phyloP scores from a whole-genome alignment of 805 yeast species.

The Nakazawaea wickerhamii region DNA sequence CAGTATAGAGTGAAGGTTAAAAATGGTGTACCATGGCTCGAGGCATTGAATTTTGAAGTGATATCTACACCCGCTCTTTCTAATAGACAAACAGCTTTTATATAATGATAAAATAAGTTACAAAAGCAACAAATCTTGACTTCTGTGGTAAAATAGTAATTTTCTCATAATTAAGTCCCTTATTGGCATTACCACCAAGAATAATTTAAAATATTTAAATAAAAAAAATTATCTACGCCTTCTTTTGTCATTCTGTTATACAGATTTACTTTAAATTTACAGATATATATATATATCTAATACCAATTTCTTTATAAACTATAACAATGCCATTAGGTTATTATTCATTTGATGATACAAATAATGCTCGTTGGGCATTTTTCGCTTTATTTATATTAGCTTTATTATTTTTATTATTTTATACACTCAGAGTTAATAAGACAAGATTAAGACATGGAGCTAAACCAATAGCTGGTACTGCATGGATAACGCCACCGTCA shows the following conservation, averaged over 20 bases:
- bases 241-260: neutral
- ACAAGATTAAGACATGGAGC: constrained; percentile 46
- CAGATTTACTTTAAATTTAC: neutral
- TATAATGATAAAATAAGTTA: neutral
- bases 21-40: neutral
- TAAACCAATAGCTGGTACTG: constrained; percentile 66
- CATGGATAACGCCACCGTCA: constrained; percentile 85
- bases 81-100: constrained; percentile 1
- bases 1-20: constrained; percentile 31
- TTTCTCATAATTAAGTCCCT: too few relatives aligned
- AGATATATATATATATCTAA: too few relatives aligned
- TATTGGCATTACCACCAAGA: neutral
- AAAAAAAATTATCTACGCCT: constrained; percentile 1
- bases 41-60: constrained; percentile 2
- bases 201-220: neutral
- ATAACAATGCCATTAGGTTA: too few relatives aligned
- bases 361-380: constrained; percentile 55
- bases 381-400: constrained; percentile 55
- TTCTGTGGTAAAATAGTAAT: too few relatives aligned
- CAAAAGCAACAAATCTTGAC: too few relatives aligned
- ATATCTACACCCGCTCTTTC: constrained; percentile 1
- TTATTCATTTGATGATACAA: constrained; percentile 4
- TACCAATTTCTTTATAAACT: too few relatives aligned
- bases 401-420: constrained; percentile 38
- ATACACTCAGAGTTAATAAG: constrained; percentile 50